Base-by-base conservation (phyloP, 129 eudicot species). In the Arctium minus region DNA sequence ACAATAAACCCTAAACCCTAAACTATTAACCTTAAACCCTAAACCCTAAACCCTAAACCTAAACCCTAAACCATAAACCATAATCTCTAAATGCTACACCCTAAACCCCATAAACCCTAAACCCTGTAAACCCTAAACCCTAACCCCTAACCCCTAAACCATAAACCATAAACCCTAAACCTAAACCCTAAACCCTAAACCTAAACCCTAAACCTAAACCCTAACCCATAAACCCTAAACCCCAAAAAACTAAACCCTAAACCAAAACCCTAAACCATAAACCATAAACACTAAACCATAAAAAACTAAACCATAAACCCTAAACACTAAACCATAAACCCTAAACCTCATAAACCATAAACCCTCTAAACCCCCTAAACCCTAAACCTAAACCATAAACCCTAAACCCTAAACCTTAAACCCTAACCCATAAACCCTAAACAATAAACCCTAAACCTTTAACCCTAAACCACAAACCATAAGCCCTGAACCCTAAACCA, bases 251-350 rank as follows among this genome's bases (percentile, higher is more conserved):
- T 0, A 22, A 22, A 22, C 27, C 27, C 27, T 22, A 22, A 22
- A 22, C 27, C 27, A 22, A 22, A 22, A 22, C 27, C 27, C 27
- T 22, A 22, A 22, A 22, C 27, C 27, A 22, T 22, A 22, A 22
- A 22, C 27, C 27, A 0, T 22, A 22, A 22, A 22, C 27, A 22
- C 27, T 22, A 22, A 22, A 22, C 27, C 27, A n/a, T n/a, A n/a
- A 40, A 42, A 75, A 32, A 65, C 79, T 76, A 48, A 76, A 76
- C 80, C 80, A 70, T 76, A 48, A 76, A 76, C 80, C 80, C 70
- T 35, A n/a, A 22, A 22, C 27, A 22, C 27, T 22, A 22, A 48
- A 48, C 56, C 80, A 70, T 35, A 18, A 48, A 29, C 15, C 80
- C 80, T 35, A 18, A 46, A 76, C 32, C 80, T 70, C n/a, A n/a